A percentile compares a stretch with the other conserved stretches of the same genome.
These are phyloP conservation scores for Podospora conica DNA, from an alignment of 495 filamentous ascomycete species.

Conservation along the genomic window DNA sequence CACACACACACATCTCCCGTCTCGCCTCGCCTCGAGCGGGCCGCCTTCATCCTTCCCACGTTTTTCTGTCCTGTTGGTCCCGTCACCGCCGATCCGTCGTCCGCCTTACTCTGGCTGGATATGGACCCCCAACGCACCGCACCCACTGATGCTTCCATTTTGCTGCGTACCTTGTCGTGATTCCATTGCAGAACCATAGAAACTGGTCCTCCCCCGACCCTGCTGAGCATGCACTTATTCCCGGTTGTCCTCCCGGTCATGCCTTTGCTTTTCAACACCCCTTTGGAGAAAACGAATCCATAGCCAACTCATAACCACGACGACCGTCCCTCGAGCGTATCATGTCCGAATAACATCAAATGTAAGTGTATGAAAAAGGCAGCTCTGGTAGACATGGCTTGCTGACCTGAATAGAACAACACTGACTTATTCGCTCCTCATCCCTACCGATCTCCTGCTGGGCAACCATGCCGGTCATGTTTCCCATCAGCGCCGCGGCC, in stretches of 20 bases:
- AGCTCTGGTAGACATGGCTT: neutral
- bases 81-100: neutral
- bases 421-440: neutral
- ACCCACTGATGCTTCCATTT: neutral
- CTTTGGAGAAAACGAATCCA: neutral
- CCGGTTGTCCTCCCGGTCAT: neutral
- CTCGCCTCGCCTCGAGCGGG: neutral
- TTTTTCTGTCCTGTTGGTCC: neutral
- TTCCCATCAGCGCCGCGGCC: slow-evolving; percentile 41
- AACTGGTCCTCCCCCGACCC: neutral
- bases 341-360: neutral
- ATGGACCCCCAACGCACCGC: too few relatives aligned
- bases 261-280: neutral
- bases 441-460: neutral
- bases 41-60: neutral
- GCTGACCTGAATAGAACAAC: neutral
- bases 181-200: neutral
- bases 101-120: neutral
- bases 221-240: neutral
- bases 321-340: neutral
- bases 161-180: neutral
- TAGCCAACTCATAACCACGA: neutral
- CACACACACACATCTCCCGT: too few relatives aligned
- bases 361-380: neutral
- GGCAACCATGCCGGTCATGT: slow-evolving; percentile 31